phyloP scores from a whole-genome alignment of 805 yeast genomes.

The Yamadazyma paraphyllophila region DNA sequence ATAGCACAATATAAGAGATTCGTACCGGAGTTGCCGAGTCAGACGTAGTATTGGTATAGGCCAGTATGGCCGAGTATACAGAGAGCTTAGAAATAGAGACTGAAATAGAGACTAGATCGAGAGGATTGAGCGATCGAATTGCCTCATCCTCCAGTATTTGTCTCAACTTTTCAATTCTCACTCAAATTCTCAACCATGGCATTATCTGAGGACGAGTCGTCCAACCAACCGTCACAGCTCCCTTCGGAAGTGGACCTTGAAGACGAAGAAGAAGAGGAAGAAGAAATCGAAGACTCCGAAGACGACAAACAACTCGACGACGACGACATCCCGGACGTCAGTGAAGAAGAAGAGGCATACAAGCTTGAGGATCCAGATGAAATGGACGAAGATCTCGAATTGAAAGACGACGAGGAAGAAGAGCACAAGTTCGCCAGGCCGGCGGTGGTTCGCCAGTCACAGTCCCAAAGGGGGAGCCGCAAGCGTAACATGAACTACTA shows the following conservation, averaged over 20 bases:
- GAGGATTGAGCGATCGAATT: no score
- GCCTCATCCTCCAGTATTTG: no score
- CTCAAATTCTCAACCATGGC: constrained; percentile 1
- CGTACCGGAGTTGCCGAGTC: no score
- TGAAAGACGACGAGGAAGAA: constrained; percentile 24
- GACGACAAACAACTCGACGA: constrained; percentile 16
- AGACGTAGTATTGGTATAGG: no score
- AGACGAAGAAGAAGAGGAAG: constrained; percentile 13
- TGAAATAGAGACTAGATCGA: no score
- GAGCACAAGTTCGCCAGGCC: neutral
- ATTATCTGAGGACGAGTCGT: constrained; percentile 6
- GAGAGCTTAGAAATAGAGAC: no score
- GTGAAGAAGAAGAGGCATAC: constrained; percentile 31
- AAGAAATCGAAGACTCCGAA: constrained; percentile 22
- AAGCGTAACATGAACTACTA: constrained; percentile 39
- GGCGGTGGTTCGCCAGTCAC: constrained; percentile 1
- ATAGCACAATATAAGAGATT: no score
- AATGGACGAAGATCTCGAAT: constrained; percentile 35
- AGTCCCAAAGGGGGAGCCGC: constrained; percentile 25
- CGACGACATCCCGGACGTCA: constrained; percentile 17
- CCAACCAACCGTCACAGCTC: neutral
- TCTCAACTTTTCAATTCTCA: neutral
- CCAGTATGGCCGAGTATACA: no score
- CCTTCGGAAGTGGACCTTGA: constrained; percentile 11
- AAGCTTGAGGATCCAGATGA: constrained; percentile 36